These are phyloP conservation scores for Amborella trichopoda DNA, from an alignment of 164 flowering plant species.

Conservation along the genomic window DNA sequence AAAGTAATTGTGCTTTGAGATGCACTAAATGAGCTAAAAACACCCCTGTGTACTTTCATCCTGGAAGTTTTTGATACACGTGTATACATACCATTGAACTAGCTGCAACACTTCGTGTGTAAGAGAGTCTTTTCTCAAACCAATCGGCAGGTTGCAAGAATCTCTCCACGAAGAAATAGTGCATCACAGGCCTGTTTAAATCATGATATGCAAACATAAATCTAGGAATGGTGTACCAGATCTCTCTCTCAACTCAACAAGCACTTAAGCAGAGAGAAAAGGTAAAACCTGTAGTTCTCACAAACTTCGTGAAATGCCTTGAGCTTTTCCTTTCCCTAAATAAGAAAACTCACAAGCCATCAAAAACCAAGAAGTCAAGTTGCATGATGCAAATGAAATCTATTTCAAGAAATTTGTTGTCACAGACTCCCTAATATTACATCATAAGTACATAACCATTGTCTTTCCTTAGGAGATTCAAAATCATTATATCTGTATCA, in stretches of 20 bases:
- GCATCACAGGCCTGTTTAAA: conserved; percentile 90
- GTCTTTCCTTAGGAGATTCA: too few relatives aligned
- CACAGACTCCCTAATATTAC: too few relatives aligned
- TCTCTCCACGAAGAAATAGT: conserved; percentile 87
- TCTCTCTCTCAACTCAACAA: neutral
- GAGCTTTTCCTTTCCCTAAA: conserved; percentile 76
- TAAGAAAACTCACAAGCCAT: too few relatives aligned
- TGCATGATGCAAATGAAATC: too few relatives aligned
- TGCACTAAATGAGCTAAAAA: too few relatives aligned
- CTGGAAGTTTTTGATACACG: too few relatives aligned
- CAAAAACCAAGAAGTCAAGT: too few relatives aligned
- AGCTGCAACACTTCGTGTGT: conserved; percentile 92
- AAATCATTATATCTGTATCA: too few relatives aligned
- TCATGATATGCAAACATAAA: too few relatives aligned
- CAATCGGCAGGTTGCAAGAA: conserved; percentile 87
- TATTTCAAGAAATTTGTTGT: too few relatives aligned
- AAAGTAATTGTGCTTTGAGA: too few relatives aligned
- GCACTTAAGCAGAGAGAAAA: neutral
- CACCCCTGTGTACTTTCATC: neutral
- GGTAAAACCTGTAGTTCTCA: conserved; percentile 71
- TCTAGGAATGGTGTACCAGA: neutral
- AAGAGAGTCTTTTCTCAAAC: conserved; percentile 94
- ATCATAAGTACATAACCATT: too few relatives aligned
- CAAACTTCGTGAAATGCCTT: conserved; percentile 78
- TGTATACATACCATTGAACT: conserved; percentile 75